Percentiles rank a stretch among this genome's conserved stretches.
Evolutionary conservation across 192 early-diverging fungal genomes (phyloP).

Genomic region (Coemansia sp.): DNA sequence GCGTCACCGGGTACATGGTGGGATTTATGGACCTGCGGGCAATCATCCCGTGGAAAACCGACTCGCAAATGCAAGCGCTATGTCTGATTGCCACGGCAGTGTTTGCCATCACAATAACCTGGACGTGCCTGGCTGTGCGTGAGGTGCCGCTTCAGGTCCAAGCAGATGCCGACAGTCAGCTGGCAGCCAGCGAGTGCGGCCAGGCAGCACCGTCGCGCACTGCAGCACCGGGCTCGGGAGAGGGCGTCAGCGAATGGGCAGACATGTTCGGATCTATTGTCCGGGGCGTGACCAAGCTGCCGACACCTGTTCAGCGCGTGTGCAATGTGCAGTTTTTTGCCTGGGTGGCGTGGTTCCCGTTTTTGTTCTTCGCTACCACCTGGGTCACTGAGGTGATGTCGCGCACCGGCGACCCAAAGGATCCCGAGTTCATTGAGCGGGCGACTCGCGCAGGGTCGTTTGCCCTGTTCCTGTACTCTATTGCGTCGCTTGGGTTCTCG

Average conservation of each 20-base stretch:
- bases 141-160: slow-evolving; percentile 47
- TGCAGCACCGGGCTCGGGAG: background rate
- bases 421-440: slow-evolving; percentile 50
- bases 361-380: slow-evolving; percentile 82
- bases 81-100: slow-evolving; percentile 70
- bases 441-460: slow-evolving; percentile 85
- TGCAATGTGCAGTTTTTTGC: slow-evolving; percentile 94
- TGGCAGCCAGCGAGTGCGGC: slow-evolving; percentile 10
- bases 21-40: slow-evolving; percentile 76
- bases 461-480: slow-evolving; percentile 77
- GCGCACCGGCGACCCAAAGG: slow-evolving; percentile 22
- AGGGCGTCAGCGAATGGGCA: slow-evolving; percentile 16
- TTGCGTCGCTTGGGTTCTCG: slow-evolving; percentile 63
- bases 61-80: slow-evolving; percentile 79
- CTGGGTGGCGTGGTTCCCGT: slow-evolving; percentile 98
- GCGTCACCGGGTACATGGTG: slow-evolving; percentile 81
- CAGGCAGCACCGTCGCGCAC: background rate
- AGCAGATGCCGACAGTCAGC: background rate
- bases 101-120: slow-evolving; percentile 58
- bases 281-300: slow-evolving; percentile 53
- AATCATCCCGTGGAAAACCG: slow-evolving; percentile 63
- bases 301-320: slow-evolving; percentile 71
- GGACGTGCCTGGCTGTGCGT: slow-evolving; percentile 65
- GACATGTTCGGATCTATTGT: slow-evolving; percentile 22
- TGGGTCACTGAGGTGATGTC: slow-evolving; percentile 50